A percentile compares a stretch with the other conserved stretches of the same genome.
Conservation (phyloP, 2,329 filamentous ascomycete genomes). For the Septoria petroselini region DNA sequence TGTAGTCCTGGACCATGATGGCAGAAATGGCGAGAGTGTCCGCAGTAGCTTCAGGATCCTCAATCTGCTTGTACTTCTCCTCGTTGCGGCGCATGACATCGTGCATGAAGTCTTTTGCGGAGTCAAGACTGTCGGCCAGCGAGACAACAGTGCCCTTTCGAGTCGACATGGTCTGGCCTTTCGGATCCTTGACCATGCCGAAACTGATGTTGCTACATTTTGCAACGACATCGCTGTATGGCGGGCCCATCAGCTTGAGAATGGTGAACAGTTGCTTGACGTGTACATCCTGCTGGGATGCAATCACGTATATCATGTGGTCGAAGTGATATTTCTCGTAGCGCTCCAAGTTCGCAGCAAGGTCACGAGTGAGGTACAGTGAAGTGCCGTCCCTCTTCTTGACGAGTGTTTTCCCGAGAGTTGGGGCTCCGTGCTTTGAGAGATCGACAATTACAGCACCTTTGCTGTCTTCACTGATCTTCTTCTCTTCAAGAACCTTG, state of each 20-base stretch:
- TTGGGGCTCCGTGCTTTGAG: slow-evolving; percentile 63
- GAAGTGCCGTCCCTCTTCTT: slow-evolving; percentile 66
- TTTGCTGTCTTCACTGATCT: slow-evolving; percentile 62
- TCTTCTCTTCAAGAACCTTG: slow-evolving; percentile 56
- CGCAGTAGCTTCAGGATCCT: slow-evolving; percentile 74
- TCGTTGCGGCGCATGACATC: slow-evolving; percentile 92
- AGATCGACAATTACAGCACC: slow-evolving; percentile 68
- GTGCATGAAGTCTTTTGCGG: slow-evolving; percentile 91
- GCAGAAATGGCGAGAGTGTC: slow-evolving; percentile 89
- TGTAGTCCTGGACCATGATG: slow-evolving; percentile 99
- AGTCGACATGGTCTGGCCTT: slow-evolving; percentile 58
- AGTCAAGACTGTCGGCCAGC: slow-evolving; percentile 50
- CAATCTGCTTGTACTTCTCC: slow-evolving; percentile 85
- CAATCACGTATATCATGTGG: slow-evolving; percentile 67
- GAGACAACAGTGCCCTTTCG: slow-evolving; percentile 54
- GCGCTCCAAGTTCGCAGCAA: slow-evolving; percentile 64
- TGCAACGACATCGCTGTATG: slow-evolving; percentile 53
- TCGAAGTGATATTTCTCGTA: slow-evolving; percentile 61
- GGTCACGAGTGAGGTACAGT: slow-evolving; percentile 67
- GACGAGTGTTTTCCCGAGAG: slow-evolving; percentile 64
- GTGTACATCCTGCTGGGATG: slow-evolving; percentile 63
- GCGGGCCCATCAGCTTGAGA: slow-evolving; percentile 59
- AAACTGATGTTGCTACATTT: slow-evolving; percentile 64
- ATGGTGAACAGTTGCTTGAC: slow-evolving; percentile 65
- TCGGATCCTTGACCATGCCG: slow-evolving; percentile 55